Evolutionary conservation across 768 basidiomycete genomes (phyloP), one percentile per base, ranked within the genome.

Genomic region (Lactarius hengduanensis): DNA sequence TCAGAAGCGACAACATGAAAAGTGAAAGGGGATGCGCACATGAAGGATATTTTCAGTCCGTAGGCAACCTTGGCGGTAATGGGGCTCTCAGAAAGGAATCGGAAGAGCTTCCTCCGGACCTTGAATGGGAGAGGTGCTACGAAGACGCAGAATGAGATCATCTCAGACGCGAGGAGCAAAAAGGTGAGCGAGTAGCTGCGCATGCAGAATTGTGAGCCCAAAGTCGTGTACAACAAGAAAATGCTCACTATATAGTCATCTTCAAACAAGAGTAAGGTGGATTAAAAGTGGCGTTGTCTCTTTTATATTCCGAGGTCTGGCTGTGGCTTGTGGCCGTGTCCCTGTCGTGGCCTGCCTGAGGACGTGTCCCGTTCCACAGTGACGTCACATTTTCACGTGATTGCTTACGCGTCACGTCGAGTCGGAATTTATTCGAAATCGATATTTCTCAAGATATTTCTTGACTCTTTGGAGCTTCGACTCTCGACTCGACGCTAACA

Each of bases 1-100:
- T 65, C 32, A 59, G 58, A 18, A 20, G 38, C 38, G 18, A 13
- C 26, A 18, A 13, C 28, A 36, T 18, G 36, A 45, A 28, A 45
- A 15, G 47, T 32, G 43, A 28, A 22, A 15, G 15, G n/a, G 26
- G 10, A 26, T 15, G 20, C 53, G 26, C n/a, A 92, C 91, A 97
- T 95, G 82, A 96, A 97, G 10, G 92, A 89, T 67, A 97, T 96
- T 76, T 96, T 96, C 73, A 97, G 82, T 26, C 81, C 94, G 74
- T 97, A 97, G 8, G 94, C 92, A 65, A 96, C 70, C 72, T 95
- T 96, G 22, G 91, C 93, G 62, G 95, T 79, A 65, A 89, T 74
- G 63, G 82, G 78, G 59, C 84, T 92, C 68, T 86, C 85, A 0
- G 87, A 84, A 59, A 91, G 81, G 78, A 90, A 92, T 26, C 76